Evolutionary conservation across 2,329 filamentous ascomycete species (phyloP).

Genomic region (Chrysoporthe puriensis): DNA sequence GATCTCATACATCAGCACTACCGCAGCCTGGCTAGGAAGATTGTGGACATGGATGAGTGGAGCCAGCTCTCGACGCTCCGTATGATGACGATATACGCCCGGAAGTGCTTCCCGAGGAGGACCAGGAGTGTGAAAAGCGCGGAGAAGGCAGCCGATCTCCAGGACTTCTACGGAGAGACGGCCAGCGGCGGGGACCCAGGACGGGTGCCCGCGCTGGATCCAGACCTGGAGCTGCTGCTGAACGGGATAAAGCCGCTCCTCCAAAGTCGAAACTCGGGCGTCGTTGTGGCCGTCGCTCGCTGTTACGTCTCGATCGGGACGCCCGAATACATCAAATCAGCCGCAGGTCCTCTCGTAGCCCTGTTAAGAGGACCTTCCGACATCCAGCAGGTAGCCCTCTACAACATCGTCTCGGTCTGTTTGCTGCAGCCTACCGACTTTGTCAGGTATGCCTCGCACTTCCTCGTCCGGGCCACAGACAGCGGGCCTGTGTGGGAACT

Average conservation of each 20-base stretch:
- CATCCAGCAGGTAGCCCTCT: conserved; percentile 85
- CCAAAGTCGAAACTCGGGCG: conserved; percentile 89
- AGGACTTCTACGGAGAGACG: conserved; percentile 82
- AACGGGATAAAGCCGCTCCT: conserved; percentile 81
- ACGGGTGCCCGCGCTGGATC: conserved; percentile 70
- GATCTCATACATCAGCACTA: conserved; percentile 93
- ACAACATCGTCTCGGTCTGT: conserved; percentile 94
- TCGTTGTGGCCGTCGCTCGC: conserved; percentile 84
- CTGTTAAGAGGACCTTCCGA: conserved; percentile 83
- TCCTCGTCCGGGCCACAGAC: conserved; percentile 82
- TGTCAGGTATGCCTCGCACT: conserved; percentile 85
- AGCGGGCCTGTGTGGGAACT: conserved; percentile 82
- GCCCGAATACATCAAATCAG: conserved; percentile 70
- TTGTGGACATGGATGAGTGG: conserved; percentile 99
- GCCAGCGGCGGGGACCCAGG: conserved; percentile 46
- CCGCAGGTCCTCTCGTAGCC: conserved; percentile 83
- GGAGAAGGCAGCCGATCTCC: conserved; percentile 49
- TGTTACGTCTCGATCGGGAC: conserved; percentile 87
- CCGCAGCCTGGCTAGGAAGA: conserved; percentile 78
- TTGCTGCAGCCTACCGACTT: conserved; percentile 78
- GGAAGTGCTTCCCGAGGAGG: conserved; percentile 81
- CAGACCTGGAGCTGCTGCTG: conserved; percentile 81
- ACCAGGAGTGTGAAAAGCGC: conserved; percentile 58
- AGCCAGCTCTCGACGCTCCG: conserved; percentile 83
- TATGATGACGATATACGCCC: conserved; percentile 81